Base-by-base conservation (phyloP, 2,329 filamentous ascomycete species). In the Fusarium pilosicola region DNA sequence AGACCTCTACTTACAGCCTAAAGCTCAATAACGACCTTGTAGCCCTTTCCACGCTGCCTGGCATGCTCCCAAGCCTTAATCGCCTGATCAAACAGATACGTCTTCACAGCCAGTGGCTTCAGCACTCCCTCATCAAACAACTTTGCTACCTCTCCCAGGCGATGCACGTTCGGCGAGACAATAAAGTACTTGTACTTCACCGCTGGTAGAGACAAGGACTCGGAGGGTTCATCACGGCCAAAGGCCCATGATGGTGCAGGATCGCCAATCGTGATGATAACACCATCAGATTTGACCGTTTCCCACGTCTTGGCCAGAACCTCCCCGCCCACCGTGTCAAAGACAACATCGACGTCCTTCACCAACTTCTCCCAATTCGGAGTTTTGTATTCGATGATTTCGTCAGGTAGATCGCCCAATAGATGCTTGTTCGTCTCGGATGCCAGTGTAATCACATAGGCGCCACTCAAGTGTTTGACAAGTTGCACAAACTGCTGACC, bases 261-360 rank as follows among this genome's bases (percentile, higher is more conserved):
- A 48, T 82, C 82, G 6, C 74, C 81, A 1, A 84, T 77, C 0
- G 83, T 83, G 0, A 84, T 74, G 15, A 84, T 79, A 0, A 65
- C 64, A 0, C 82, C 83, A 18, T 74, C 63, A 4, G 65, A 56
- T 44, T 80, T 80, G 7, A 84, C 74, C 0, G 72, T 68, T 20
- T 69, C 59, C 82, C 81, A 84, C 0, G 76, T 52, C 49, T 76
- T 80, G 3, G 63, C 36, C 28, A 84, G 10, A 2, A 74, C n/a
- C 0, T 67, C 70, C 0, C 48, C 44, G 0, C 71, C 70, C 0
- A 73, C 71, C 3, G 66, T 71, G 7, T 73, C 71, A 10, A 73
- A 74, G 1, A 74, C 61, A 20, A 68, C 26, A 15, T 63, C 58
- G 1, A 68, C 32, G 5, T 30, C 13, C 2, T 39, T 0, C 0